phyloP scores from a whole-genome alignment of 108 stramenopile genomes.

The Nitzschia sp. region DNA sequence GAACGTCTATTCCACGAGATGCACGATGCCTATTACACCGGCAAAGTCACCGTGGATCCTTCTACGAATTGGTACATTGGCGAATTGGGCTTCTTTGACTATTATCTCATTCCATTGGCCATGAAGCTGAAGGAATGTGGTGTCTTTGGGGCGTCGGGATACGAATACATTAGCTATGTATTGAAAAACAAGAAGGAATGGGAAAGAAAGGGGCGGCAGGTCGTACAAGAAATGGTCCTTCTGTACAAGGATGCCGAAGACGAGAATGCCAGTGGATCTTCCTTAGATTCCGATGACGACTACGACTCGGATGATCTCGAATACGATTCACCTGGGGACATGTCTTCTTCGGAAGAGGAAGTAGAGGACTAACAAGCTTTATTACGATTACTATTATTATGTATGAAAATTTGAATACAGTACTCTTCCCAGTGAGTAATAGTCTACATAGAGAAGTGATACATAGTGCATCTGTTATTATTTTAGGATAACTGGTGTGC shows the following conservation, averaged over 20 bases:
- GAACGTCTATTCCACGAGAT: slow-evolving; percentile 54
- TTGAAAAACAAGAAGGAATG: slow-evolving; percentile 56
- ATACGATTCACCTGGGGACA: slow-evolving; percentile 30
- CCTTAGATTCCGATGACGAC: slow-evolving; percentile 8
- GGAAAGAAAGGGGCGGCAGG: slow-evolving; percentile 48
- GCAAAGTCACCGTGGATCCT: slow-evolving; percentile 46
- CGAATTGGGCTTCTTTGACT: slow-evolving; percentile 59
- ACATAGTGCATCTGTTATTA: no score
- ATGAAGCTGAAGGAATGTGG: slow-evolving; percentile 55
- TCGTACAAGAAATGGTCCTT: slow-evolving; percentile 40
- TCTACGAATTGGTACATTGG: slow-evolving; percentile 58
- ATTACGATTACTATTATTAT: no score
- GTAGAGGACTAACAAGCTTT: no score
- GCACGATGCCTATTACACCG: slow-evolving; percentile 43
- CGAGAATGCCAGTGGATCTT: slow-evolving; percentile 10
- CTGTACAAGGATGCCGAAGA: slow-evolving; percentile 22
- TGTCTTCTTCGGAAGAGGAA: slow-evolving; percentile 15
- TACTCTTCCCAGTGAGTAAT: no score
- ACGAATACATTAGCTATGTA: slow-evolving; percentile 42
- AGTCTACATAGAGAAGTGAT: no score
- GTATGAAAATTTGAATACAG: no score
- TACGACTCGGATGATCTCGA: slow-evolving; percentile 26
- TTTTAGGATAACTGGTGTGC: no score
- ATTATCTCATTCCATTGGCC: slow-evolving; percentile 61
- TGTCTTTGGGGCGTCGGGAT: slow-evolving; percentile 52